These are phyloP conservation scores for Ampelocalamus luodianensis DNA, from an alignment of 176 grass and related monocot species.

Conservation along the genomic window DNA sequence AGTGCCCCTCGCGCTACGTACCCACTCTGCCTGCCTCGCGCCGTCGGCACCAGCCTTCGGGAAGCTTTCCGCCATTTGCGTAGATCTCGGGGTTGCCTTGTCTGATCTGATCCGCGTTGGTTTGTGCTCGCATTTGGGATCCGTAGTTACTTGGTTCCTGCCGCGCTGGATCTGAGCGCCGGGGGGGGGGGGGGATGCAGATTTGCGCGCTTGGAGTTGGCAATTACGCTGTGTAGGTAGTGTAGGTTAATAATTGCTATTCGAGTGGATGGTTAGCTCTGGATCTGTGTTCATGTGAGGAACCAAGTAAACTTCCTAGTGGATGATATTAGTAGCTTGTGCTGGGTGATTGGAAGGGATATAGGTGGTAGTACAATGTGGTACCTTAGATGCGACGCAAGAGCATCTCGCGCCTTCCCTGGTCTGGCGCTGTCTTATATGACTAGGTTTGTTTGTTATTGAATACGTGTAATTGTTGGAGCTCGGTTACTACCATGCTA, in stretches of 20 bases:
- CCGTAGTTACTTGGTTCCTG: not conserved
- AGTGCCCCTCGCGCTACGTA: slow-evolving; percentile 29
- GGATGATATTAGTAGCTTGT: not conserved
- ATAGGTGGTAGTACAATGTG: not conserved
- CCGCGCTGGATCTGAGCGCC: slow-evolving; percentile 26
- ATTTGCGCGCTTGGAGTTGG: slow-evolving; percentile 24
- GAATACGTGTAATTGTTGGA: not conserved
- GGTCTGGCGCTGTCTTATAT: not conserved
- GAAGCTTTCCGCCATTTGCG: not conserved
- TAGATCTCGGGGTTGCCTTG: slow-evolving; percentile 39
- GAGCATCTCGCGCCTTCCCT: not conserved
- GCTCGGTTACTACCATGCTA: not conserved
- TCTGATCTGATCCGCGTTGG: not conserved
- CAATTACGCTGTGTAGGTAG: not conserved
- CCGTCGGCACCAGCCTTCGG: not conserved
- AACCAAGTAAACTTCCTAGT: not conserved
- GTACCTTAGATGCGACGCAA: not conserved
- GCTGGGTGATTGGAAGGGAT: not conserved
- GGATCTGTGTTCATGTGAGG: slow-evolving; percentile 30
- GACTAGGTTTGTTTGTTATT: not conserved
- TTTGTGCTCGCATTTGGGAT: not conserved
- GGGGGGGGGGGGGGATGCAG: not conserved
- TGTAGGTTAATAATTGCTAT: not conserved
- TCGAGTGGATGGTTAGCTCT: not conserved
- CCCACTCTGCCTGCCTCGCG: not conserved